These are phyloP conservation scores for Sedum album DNA, from an alignment of 164 flowering plant species.

Conservation along the genomic window DNA sequence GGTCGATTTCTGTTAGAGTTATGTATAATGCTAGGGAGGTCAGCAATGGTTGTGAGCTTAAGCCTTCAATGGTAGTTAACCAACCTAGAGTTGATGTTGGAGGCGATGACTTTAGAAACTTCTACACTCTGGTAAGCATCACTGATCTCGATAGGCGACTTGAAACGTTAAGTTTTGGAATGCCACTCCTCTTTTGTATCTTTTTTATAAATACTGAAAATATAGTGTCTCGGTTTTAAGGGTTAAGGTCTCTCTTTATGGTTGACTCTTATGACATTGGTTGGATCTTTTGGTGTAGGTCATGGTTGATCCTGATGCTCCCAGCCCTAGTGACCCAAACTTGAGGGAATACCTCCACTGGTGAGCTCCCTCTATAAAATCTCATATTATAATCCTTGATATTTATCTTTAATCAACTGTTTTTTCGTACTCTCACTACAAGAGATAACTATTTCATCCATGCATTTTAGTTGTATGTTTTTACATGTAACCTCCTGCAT, in stretches of 20 bases:
- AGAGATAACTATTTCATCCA: too few relatives aligned
- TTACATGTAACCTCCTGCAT: too few relatives aligned
- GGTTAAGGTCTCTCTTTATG: not conserved
- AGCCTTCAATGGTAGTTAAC: conserved; percentile 10
- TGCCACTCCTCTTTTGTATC: not conserved
- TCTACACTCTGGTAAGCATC: conserved; percentile 4
- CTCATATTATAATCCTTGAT: not conserved
- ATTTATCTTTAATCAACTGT: not conserved
- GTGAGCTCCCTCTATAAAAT: not conserved
- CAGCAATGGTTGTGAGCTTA: conserved; percentile 9
- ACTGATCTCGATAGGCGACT: not conserved
- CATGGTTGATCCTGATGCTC: conserved; percentile 11
- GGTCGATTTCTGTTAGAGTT: conserved; percentile 4
- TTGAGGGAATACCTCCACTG: conserved; percentile 10
- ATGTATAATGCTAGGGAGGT: conserved; percentile 10
- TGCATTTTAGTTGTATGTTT: too few relatives aligned
- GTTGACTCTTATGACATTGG: not conserved
- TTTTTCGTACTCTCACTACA: not conserved
- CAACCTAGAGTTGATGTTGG: conserved; percentile 10
- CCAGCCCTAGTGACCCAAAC: conserved; percentile 9
- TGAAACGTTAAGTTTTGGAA: not conserved
- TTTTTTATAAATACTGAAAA: not conserved
- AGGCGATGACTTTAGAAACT: conserved; percentile 8
- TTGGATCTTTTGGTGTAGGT: not conserved
- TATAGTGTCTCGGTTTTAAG: not conserved